These are phyloP conservation scores for Microthlaspi erraticum DNA, from an alignment of 345 rosid species.

Conservation along the genomic window DNA sequence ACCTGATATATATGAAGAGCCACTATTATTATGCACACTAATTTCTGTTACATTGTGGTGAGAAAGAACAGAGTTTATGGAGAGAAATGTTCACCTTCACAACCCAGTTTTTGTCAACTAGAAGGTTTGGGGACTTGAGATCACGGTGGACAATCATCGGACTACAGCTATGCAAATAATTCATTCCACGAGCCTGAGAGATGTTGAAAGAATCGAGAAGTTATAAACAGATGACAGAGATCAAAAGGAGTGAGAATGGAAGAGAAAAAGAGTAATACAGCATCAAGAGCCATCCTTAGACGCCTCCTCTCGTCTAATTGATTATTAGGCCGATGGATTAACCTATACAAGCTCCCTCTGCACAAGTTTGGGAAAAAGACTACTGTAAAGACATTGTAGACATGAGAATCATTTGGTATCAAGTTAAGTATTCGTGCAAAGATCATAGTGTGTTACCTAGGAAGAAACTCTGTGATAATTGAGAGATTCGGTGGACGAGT, in stretches of 20 bases:
- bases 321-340: slow-evolving; percentile 89
- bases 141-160: slow-evolving; percentile 94
- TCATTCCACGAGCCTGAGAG: slow-evolving; percentile 96
- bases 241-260: not conserved
- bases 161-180: slow-evolving; percentile 85
- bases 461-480: slow-evolving; percentile 93
- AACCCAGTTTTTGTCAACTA: slow-evolving; percentile 97
- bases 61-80: not conserved
- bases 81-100: slow-evolving; percentile 63
- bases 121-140: slow-evolving; percentile 92
- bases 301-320: slow-evolving; percentile 94
- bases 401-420: slow-evolving; percentile 18
- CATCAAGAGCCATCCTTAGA: slow-evolving; percentile 93
- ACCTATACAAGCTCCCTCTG: slow-evolving; percentile 98
- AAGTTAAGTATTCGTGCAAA: not conserved
- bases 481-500: slow-evolving; percentile 95
- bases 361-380: slow-evolving; percentile 39
- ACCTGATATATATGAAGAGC: slow-evolving; percentile 53
- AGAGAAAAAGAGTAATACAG: slow-evolving; percentile 57
- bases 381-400: slow-evolving; percentile 26
- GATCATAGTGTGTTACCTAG: slow-evolving; percentile 60
- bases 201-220: slow-evolving; percentile 9
- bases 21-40: slow-evolving; percentile 6
- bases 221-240: not conserved
- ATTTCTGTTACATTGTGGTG: not conserved